Evolutionary conservation across 805 yeast species (phyloP).

Genomic region (Metschnikowia noctiluminum): DNA sequence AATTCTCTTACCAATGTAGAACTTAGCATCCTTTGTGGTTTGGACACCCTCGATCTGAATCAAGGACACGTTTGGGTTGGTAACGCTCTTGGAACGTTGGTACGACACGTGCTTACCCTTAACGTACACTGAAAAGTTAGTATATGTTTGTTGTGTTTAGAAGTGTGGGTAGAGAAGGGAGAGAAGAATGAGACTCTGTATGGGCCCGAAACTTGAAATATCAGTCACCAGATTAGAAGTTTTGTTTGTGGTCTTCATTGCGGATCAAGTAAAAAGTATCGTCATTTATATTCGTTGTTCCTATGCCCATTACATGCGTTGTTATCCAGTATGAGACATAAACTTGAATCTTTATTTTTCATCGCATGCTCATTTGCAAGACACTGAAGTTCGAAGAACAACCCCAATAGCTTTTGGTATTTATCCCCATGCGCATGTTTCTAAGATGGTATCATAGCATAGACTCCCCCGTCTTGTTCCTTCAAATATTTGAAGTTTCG

Average conservation of each 20-base stretch:
- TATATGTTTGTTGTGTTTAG: conserved; percentile 11
- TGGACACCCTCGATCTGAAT: conserved; percentile 96
- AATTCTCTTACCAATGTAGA: conserved; percentile 99
- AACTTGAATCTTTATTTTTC: too few species aligned
- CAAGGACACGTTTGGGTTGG: conserved; percentile 97
- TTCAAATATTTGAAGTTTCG: conserved; percentile 33
- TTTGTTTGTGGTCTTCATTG: too few species aligned
- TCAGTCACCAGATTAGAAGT: too few species aligned
- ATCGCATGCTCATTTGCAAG: too few species aligned
- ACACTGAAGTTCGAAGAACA: too few species aligned
- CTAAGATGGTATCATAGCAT: not conserved
- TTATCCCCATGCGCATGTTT: not conserved
- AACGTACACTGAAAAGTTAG: conserved; percentile 81
- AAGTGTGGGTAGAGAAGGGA: too few species aligned
- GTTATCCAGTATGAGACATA: too few species aligned
- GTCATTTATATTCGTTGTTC: too few species aligned
- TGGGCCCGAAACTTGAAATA: too few species aligned
- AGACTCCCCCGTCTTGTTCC: too few species aligned
- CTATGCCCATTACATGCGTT: too few species aligned
- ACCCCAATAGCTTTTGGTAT: too few species aligned
- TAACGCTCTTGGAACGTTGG: conserved; percentile 98
- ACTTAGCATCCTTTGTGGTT: conserved; percentile 89
- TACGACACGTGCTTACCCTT: conserved; percentile 99
- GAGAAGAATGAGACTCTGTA: not conserved
- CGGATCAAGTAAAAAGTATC: not conserved